Evolutionary conservation across 169 alveolate genomes (phyloP).

Genomic region (Plasmodium cynomolgi): DNA sequence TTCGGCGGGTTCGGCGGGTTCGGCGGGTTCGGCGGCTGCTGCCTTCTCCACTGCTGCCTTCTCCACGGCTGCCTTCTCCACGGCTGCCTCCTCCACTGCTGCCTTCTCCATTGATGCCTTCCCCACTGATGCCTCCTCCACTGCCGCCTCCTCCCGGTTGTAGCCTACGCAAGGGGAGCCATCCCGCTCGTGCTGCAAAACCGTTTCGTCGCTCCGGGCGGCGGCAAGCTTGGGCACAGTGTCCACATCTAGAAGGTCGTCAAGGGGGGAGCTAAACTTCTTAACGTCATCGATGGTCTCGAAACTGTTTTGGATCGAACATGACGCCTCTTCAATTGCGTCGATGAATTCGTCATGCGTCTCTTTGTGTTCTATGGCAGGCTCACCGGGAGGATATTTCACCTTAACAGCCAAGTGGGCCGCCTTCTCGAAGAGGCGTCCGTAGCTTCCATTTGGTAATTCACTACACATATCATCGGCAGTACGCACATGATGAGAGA

Average conservation of each 20-base stretch:
- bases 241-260: not conserved
- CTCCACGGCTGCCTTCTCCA: not conserved
- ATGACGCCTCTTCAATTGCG: not conserved
- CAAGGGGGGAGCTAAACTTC: not conserved
- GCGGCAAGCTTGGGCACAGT: not conserved
- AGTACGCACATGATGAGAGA: not conserved
- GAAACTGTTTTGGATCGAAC: not conserved
- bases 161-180: not conserved
- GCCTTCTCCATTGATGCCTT: not conserved
- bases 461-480: not conserved
- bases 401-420: not conserved
- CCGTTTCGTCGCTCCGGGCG: not conserved
- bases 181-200: not conserved
- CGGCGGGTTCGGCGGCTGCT: too few relatives aligned
- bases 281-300: not conserved
- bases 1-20: not conserved
- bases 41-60: not conserved
- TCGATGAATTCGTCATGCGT: not conserved
- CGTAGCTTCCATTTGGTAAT: not conserved
- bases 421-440: not conserved
- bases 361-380: not conserved
- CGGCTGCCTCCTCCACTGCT: not conserved
- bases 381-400: not conserved
- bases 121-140: not conserved
- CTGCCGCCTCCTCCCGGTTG: not conserved